phyloP scores from a whole-genome alignment of 176 grass and related monocot genomes.

The Musa schizocarpa region DNA sequence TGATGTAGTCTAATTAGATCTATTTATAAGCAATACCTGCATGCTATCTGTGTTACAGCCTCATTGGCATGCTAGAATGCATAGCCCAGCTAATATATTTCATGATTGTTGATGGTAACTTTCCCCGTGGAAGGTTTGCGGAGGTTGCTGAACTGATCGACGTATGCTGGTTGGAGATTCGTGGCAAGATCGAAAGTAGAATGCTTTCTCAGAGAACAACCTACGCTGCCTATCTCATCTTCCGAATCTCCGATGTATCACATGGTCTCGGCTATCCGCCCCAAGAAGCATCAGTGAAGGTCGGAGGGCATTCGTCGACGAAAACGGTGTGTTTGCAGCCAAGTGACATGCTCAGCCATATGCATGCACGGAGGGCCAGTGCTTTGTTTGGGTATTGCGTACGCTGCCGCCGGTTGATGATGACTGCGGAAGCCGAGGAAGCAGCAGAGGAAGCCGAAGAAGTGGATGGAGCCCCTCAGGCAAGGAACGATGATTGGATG shows the following conservation, averaged over 20 bases:
- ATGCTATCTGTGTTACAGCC: too few species aligned
- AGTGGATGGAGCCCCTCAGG: neutral
- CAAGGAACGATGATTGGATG: conserved; percentile 42
- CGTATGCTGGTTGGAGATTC: conserved; percentile 67
- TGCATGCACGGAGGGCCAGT: too few species aligned
- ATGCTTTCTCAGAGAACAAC: conserved; percentile 31
- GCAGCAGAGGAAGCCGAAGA: neutral
- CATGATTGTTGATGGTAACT: neutral
- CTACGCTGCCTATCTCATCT: conserved; percentile 45
- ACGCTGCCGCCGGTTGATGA: neutral
- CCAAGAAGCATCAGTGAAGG: conserved; percentile 17
- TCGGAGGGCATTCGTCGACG: conserved; percentile 1
- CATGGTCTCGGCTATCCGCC: neutral
- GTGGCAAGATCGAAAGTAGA: conserved; percentile 35
- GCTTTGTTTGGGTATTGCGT: neutral
- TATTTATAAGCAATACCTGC: too few species aligned
- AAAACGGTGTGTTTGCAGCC: conserved; percentile 2
- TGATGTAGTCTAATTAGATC: too few species aligned
- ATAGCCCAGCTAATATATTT: too few species aligned
- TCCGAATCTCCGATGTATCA: neutral
- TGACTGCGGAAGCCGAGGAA: neutral
- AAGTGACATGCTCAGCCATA: neutral
- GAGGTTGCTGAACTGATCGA: conserved; percentile 32
- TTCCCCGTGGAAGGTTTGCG: conserved; percentile 31
- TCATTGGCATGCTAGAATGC: too few species aligned